Conservation (phyloP, 192 early-diverging fungal genomes). For the Mortierella claussenii region DNA sequence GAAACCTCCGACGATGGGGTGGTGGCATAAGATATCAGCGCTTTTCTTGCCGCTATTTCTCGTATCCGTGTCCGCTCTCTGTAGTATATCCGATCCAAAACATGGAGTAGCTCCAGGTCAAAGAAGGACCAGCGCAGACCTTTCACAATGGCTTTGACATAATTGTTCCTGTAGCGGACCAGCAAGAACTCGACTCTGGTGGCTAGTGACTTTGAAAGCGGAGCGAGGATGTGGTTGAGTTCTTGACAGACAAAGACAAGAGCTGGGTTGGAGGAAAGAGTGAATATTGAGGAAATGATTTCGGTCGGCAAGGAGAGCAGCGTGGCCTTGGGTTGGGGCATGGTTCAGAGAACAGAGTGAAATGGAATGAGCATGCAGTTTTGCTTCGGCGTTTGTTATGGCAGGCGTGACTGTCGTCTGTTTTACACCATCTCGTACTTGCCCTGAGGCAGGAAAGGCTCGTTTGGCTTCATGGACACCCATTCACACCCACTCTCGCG, state of each 20-base stretch:
- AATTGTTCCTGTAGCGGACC: conserved; percentile 40
- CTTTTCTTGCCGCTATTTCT: not conserved
- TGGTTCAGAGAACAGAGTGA: too few species aligned
- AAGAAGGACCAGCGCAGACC: conserved; percentile 50
- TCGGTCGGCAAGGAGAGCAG: conserved; percentile 26
- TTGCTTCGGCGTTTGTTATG: too few species aligned
- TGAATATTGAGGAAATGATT: conserved; percentile 24
- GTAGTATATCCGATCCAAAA: conserved; percentile 19
- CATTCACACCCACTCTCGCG: too few species aligned
- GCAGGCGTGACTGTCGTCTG: too few species aligned
- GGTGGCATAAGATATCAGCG: not conserved
- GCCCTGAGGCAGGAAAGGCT: not conserved
- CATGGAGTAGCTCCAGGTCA: conserved; percentile 29
- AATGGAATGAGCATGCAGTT: too few species aligned
- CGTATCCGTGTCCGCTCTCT: not conserved
- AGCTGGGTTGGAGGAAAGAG: conserved; percentile 39
- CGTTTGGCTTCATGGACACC: not conserved
- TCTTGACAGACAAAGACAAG: conserved; percentile 27
- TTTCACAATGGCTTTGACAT: conserved; percentile 47
- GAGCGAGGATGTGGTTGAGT: conserved; percentile 27
- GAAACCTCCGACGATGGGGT: too few species aligned
- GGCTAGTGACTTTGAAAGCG: conserved; percentile 28
- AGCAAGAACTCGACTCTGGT: conserved; percentile 35
- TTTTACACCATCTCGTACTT: too few species aligned
- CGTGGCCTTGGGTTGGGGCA: not conserved